Evolutionary conservation across 2,329 filamentous ascomycete species (phyloP).

Genomic region (Coniochaeta prunicola): DNA sequence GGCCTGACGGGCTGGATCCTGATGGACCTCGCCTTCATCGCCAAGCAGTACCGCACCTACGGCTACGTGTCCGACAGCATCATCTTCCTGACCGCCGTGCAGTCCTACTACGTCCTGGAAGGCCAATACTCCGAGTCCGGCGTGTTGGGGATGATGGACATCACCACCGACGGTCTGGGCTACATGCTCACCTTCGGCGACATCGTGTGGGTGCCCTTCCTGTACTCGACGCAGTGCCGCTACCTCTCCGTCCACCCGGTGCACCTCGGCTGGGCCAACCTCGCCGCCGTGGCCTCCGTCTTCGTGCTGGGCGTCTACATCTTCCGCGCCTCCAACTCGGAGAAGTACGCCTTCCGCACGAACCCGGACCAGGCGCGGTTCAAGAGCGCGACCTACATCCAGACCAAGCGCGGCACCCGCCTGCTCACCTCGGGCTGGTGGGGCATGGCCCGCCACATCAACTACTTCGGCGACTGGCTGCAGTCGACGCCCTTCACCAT

Average conservation of each 20-base stretch:
- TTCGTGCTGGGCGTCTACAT: constrained; percentile 74
- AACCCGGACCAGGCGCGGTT: constrained; percentile 76
- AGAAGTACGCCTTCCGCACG: constrained; percentile 92
- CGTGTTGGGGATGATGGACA: constrained; percentile 89
- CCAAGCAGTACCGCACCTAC: constrained; percentile 79
- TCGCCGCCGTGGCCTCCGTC: constrained; percentile 58
- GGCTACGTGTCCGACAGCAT: constrained; percentile 84
- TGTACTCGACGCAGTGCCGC: constrained; percentile 76
- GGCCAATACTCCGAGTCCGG: constrained; percentile 81
- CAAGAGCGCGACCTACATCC: constrained; percentile 74
- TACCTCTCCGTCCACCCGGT: constrained; percentile 81
- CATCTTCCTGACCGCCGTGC: constrained; percentile 67
- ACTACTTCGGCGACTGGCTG: constrained; percentile 92
- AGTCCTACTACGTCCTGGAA: constrained; percentile 79
- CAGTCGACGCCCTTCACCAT: constrained; percentile 88
- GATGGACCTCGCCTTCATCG: constrained; percentile 75
- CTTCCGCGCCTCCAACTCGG: constrained; percentile 88
- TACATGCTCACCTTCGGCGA: constrained; percentile 94
- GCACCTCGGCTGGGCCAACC: constrained; percentile 62
- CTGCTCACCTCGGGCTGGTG: constrained; percentile 87
- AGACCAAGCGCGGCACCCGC: constrained; percentile 75
- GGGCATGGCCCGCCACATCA: constrained; percentile 87
- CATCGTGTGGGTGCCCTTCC: constrained; percentile 85
- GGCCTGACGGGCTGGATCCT: constrained; percentile 87
- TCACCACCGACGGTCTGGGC: constrained; percentile 87